These are phyloP conservation scores for Gastrodia elata DNA, from an alignment of 106 monocot species.

Conservation along the genomic window DNA sequence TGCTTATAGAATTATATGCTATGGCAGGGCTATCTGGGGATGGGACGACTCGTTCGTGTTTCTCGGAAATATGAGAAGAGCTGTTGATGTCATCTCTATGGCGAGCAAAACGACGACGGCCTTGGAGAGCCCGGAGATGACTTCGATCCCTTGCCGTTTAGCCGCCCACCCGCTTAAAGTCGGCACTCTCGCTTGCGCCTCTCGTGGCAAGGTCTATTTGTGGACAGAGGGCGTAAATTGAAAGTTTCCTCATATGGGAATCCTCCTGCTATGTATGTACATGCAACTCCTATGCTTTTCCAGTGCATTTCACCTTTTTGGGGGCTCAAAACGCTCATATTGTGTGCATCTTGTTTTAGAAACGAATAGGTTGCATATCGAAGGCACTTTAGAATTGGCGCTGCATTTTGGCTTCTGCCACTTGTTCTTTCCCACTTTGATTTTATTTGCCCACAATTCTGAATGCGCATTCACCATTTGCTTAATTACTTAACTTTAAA, in stretches of 20 bases:
- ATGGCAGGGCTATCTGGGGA: conserved; percentile 85
- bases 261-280: too few relatives aligned
- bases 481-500: too few relatives aligned
- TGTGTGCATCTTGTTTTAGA: too few relatives aligned
- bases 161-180: conserved; percentile 39
- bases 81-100: conserved; percentile 60
- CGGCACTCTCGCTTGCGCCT: conserved; percentile 54
- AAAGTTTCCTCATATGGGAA: background rate
- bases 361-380: too few relatives aligned
- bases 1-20: background rate
- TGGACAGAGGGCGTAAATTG: conserved; percentile 34
- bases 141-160: conserved; percentile 61
- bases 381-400: too few relatives aligned
- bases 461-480: too few relatives aligned
- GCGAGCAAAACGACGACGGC: conserved; percentile 14
- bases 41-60: conserved; percentile 74
- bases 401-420: too few relatives aligned
- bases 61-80: conserved; percentile 57
- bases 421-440: too few relatives aligned
- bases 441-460: too few relatives aligned
- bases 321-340: too few relatives aligned
- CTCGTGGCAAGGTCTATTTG: conserved; percentile 65
- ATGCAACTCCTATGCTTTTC: too few relatives aligned
- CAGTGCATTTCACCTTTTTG: too few relatives aligned
- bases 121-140: conserved; percentile 49